Percentiles rank a stretch among this genome's conserved stretches.
Evolutionary conservation across 1,284 basidiomycete species (phyloP).

Genomic region (Neotropicomus parvogracilis): DNA sequence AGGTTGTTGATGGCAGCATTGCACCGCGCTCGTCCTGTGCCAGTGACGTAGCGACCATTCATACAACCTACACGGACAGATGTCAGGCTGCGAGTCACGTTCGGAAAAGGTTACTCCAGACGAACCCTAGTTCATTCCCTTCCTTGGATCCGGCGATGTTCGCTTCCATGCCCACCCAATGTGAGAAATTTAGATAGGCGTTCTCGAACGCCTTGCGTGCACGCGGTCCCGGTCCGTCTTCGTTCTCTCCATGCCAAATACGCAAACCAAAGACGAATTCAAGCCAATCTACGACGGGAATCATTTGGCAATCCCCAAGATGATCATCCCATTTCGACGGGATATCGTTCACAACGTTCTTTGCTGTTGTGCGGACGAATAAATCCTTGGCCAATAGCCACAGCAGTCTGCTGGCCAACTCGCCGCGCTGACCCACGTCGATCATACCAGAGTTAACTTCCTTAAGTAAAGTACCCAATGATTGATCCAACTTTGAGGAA

Average conservation of each 20-base stretch:
- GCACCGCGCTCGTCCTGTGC: slow-evolving; percentile 17
- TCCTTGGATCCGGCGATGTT: not conserved
- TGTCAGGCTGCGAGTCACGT: not conserved
- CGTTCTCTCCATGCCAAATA: not conserved
- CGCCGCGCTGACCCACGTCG: slow-evolving; percentile 6
- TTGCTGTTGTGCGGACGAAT: not conserved
- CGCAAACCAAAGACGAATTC: no score
- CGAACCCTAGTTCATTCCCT: not conserved
- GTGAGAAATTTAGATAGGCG: slow-evolving; percentile 15
- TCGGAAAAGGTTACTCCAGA: no score
- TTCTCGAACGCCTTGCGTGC: no score
- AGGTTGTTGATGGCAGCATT: slow-evolving; percentile 10
- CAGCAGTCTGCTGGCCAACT: slow-evolving; percentile 10
- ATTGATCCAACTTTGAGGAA: accelerated
- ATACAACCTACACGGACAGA: not conserved
- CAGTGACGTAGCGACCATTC: no score
- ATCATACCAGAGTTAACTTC: slow-evolving; percentile 11
- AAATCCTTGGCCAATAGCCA: slow-evolving; percentile 17
- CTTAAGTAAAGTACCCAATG: not conserved
- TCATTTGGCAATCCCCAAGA: slow-evolving; percentile 5
- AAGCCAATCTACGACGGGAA: slow-evolving; percentile 3
- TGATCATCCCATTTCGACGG: not conserved
- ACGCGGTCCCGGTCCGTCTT: no score
- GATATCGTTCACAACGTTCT: not conserved
- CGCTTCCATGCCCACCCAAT: slow-evolving; percentile 13